Evolutionary conservation across 179 eudicot genomes (phyloP), one percentile per base, ranked within the genome.

Genomic region (Beta macrorhiza): DNA sequence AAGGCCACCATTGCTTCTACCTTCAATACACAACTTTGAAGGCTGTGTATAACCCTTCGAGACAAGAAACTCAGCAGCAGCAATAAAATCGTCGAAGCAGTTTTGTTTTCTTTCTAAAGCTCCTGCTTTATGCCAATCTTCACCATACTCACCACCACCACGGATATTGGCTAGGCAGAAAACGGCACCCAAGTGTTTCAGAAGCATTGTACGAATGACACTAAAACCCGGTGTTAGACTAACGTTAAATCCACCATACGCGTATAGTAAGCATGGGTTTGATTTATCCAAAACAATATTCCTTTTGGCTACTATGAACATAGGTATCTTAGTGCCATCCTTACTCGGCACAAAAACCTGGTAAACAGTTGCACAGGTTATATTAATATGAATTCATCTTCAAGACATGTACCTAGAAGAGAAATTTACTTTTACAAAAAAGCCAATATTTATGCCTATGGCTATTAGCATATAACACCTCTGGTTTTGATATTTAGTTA

Each of bases 81-180:
- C 84, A 64, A 92, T 89, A 80, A 95, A 95, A 72, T 95, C 99
- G 84, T 93, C 92, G 64, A 95, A 95, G 78, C 94, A 89, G 55
- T 90, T 95, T 77, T 95, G 99, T 79, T 95, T 95, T 64, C 82
- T 88, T 10, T 88, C 90, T 47, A 92, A 91, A 20, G 90, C 75
- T 25, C 99, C 99, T 19, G 90, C 92, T 83, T 89, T 96, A 82
- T 96, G 98, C 99, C 99, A 96, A 80, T 92, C 99, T 83, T 93
- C 98, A 55, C 99, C 99, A 80, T 96, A 95, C 82, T 95, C 99
- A 15, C 99, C 99, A 57, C 99, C 99, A 25, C 99, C 99, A n/a
- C 99, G 93, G 57, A 95, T 89, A 77, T 95, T 95, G 74, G 98
- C 98, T 32, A 93, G 72, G 86, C 95, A 92, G 82, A 85, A 93